phyloP scores from a whole-genome alignment of 805 yeast species.

The Isabelozyma gotoi region DNA sequence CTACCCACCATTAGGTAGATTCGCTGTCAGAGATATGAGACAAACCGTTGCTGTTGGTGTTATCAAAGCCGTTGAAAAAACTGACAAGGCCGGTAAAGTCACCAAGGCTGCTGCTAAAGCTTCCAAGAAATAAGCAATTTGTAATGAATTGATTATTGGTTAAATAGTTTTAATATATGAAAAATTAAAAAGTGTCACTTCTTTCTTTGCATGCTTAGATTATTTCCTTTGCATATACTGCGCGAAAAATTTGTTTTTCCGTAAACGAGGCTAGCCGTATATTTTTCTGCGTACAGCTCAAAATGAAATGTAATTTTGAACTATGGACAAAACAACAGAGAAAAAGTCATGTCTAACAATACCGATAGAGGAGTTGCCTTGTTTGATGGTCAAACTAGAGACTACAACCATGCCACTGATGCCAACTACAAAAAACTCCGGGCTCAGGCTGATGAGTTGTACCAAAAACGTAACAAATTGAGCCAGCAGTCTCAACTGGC shows the following conservation, averaged over 20 bases:
- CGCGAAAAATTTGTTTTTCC: too few species aligned
- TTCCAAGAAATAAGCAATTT: conserved; percentile 41
- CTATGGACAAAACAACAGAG: not conserved
- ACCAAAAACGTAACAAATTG: conserved; percentile 51
- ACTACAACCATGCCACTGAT: conserved; percentile 76
- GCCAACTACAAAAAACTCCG: conserved; percentile 62
- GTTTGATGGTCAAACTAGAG: conserved; percentile 33
- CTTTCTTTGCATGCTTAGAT: too few species aligned
- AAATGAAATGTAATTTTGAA: too few species aligned
- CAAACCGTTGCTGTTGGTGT: conserved; percentile 99
- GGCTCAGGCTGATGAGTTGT: conserved; percentile 66
- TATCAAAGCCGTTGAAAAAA: conserved; percentile 65
- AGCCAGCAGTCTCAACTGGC: conserved; percentile 75
- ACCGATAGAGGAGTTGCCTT: conserved; percentile 26
- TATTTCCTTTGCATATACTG: too few species aligned
- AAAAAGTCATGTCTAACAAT: conserved; percentile 4
- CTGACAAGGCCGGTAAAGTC: conserved; percentile 50
- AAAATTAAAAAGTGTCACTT: too few species aligned
- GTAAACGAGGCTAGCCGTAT: too few species aligned
- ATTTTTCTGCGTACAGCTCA: too few species aligned
- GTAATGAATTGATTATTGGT: not conserved
- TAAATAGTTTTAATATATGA: not conserved
- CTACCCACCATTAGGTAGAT: conserved; percentile 47
- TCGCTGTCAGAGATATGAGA: conserved; percentile 97
- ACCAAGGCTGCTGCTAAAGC: conserved; percentile 50